These are phyloP conservation scores for Entomortierella lignicola DNA, from an alignment of 192 early-diverging fungal genomes.

Conservation along the genomic window DNA sequence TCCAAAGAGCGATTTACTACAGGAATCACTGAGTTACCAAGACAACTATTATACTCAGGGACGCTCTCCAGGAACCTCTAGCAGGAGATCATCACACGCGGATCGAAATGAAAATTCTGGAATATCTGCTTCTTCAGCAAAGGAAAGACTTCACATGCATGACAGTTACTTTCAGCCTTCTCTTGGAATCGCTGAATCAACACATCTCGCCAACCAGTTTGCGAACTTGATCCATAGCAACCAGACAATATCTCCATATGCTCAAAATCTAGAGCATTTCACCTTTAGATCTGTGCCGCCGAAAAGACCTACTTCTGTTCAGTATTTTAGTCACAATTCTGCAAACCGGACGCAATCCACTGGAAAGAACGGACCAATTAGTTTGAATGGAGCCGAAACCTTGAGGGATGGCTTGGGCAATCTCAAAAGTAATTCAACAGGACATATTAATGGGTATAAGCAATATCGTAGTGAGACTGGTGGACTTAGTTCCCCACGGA, in stretches of 20 bases:
- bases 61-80: neutral
- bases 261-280: conserved; percentile 82
- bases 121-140: neutral
- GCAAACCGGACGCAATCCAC: conserved; percentile 10
- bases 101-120: conserved; percentile 6
- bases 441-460: conserved; percentile 8
- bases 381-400: conserved; percentile 8
- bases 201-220: conserved; percentile 88
- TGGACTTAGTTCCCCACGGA: conserved; percentile 35
- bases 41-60: conserved; percentile 7
- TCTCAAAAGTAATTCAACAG: conserved; percentile 1
- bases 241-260: conserved; percentile 89
- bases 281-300: conserved; percentile 76
- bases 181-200: conserved; percentile 55
- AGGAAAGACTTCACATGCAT: conserved; percentile 25
- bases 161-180: conserved; percentile 7
- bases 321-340: conserved; percentile 25
- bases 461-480: conserved; percentile 3
- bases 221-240: conserved; percentile 86
- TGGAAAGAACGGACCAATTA: conserved; percentile 19
- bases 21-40: conserved; percentile 41
- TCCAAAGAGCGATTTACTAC: conserved; percentile 26
- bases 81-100: conserved; percentile 34
- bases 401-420: conserved; percentile 21
- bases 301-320: conserved; percentile 39